phyloP scores from a whole-genome alignment of 2,329 filamentous ascomycete species.

The Fusarium praegraminearum region DNA sequence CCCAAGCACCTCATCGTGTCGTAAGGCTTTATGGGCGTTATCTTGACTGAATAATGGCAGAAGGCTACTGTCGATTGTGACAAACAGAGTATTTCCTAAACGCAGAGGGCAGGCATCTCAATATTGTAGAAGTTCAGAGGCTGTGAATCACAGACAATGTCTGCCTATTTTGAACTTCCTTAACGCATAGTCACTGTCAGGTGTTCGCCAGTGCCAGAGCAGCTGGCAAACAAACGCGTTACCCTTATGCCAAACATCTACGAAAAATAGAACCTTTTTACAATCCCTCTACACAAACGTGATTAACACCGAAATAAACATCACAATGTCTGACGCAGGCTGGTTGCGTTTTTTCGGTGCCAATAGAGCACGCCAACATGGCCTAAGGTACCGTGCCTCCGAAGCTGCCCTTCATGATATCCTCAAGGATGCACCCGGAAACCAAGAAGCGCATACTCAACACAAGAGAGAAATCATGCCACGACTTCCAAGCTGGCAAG shows the following conservation, averaged over 20 bases:
- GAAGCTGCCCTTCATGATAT: slow-evolving; percentile 38
- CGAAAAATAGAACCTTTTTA: background rate
- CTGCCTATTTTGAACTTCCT: background rate
- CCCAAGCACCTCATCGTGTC: background rate
- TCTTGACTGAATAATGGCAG: background rate
- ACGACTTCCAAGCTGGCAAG: slow-evolving; percentile 36
- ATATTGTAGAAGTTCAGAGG: background rate
- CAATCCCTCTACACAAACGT: background rate
- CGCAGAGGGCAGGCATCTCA: background rate
- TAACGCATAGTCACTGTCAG: background rate
- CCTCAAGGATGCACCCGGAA: slow-evolving; percentile 14
- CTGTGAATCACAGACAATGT: background rate
- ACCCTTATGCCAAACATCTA: background rate
- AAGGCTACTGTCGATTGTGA: background rate
- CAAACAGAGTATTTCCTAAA: background rate
- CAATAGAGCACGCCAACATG: slow-evolving; percentile 41
- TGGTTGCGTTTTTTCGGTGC: slow-evolving; percentile 46
- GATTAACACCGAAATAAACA: background rate
- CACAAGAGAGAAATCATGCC: slow-evolving; percentile 14
- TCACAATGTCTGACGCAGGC: slow-evolving; percentile 40
- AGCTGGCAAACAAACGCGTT: background rate
- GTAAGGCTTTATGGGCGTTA: background rate
- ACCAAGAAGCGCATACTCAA: slow-evolving; percentile 3
- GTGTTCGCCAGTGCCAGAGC: slow-evolving; percentile 1
- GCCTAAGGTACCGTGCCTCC: slow-evolving; percentile 38